These are phyloP conservation scores for Straminergon stramineum DNA, from an alignment of 225 moss, liverwort and hornwort species.

Conservation along the genomic window DNA sequence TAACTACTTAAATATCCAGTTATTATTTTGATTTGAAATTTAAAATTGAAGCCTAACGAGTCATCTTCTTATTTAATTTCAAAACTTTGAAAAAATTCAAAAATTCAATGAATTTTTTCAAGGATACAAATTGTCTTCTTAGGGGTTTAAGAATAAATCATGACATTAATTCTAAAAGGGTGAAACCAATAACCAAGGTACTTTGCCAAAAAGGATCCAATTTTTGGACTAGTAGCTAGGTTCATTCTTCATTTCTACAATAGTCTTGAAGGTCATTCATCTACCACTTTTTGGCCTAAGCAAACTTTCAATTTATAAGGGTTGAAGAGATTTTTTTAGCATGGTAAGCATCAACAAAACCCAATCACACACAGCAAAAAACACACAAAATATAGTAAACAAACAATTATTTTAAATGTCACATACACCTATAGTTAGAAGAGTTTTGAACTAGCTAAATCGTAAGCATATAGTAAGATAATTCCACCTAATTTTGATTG, in stretches of 20 bases:
- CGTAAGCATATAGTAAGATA: too few species aligned
- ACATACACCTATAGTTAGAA: too few species aligned
- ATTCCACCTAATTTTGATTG: too few species aligned
- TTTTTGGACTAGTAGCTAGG: neutral
- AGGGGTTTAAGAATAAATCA: accelerated
- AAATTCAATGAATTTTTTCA: neutral
- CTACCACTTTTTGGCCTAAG: neutral
- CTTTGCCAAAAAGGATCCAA: neutral
- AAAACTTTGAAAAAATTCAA: neutral
- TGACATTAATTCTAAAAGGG: neutral
- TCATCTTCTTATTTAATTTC: neutral
- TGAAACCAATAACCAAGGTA: neutral
- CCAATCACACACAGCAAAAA: neutral
- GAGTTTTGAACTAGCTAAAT: neutral
- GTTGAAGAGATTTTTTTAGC: neutral
- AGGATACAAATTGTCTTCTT: neutral
- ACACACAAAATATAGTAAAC: too few species aligned
- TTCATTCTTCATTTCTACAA: neutral
- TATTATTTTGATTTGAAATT: neutral
- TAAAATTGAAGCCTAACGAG: neutral
- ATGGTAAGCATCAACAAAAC: accelerated
- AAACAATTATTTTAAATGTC: neutral
- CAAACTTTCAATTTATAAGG: neutral
- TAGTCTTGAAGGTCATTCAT: neutral
- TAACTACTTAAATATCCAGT: neutral